Evolutionary conservation across 768 basidiomycete species (phyloP), one percentile per base, ranked within the genome.

Genomic region (Suillus placidus): DNA sequence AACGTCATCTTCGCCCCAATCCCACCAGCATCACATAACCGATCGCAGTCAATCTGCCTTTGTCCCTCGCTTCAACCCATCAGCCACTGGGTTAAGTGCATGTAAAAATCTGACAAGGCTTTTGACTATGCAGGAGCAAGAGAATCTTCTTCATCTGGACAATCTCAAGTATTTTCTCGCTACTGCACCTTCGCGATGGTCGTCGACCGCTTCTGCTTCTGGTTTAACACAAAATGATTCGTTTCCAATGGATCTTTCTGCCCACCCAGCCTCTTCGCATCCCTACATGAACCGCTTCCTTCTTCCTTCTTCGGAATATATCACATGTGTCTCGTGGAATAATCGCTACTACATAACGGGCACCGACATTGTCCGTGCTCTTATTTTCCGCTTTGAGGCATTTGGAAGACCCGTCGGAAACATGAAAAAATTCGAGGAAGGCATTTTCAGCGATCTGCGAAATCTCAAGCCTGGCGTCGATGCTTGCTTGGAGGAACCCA

Each of bases 381-480:
- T 98, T 61, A 90, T 94, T n/a, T 97, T 97, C 76, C 87, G 95
- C 23, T 95, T 97, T 77, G 92, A 95, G 80, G 91, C 92, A 47
- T 97, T 97, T 72, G 93, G 93, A 2, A 82, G 96, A 10, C 96
- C 95, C 0, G 94, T 98, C 47, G 83, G 85, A 64, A 94, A 94
- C 72, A 91, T 94, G 85, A 97, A 97, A 79, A 98, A 98, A 77
- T 98, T 97, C 71, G 96, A 98, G 76, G 96, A 98, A 78, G 96
- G 96, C 61, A 90, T 98, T 52, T 98, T 98, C 72, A 91, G 89
- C 61, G 96, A 98, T 77, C 82, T 98, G 67, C 80, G 96, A 30
- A 98, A 98, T 73, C 82, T 98, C 67, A 97, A 97, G 78, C 95
- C 95, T 0, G 96, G 96, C 13, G 84, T 89, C 0, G 96, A 97